These are phyloP conservation scores for Coniosporium tulheliwenetii DNA, from an alignment of 2,329 filamentous ascomycete species.

Conservation along the genomic window DNA sequence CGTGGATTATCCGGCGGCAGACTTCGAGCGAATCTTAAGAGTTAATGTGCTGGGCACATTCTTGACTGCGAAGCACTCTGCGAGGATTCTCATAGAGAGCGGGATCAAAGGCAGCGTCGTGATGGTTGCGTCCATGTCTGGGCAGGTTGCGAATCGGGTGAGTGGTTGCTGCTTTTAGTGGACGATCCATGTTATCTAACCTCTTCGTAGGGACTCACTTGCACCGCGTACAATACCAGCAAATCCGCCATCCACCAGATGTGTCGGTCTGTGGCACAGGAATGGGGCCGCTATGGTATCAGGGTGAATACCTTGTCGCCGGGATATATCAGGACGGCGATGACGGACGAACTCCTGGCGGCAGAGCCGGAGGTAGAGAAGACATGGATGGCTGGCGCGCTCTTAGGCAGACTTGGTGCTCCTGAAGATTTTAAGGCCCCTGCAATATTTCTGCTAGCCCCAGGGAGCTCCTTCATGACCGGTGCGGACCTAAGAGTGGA, in stretches of 20 bases:
- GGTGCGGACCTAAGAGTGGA: too few species aligned
- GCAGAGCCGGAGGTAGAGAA: conserved; percentile 34
- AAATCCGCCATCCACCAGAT: conserved; percentile 7
- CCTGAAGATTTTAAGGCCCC: conserved; percentile 46
- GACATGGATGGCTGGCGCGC: conserved; percentile 36
- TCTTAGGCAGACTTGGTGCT: conserved; percentile 37
- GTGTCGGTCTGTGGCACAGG: conserved; percentile 7
- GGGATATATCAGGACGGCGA: conserved; percentile 19
- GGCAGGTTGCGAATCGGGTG: conserved; percentile 7
- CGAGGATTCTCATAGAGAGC: too few species aligned
- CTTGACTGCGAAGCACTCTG: too few species aligned
- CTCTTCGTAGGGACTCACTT: conserved; percentile 4
- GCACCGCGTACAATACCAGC: conserved; percentile 6
- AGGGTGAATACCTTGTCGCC: conserved; percentile 17
- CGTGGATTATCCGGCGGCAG: too few species aligned
- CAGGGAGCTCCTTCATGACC: too few species aligned
- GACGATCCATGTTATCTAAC: neutral
- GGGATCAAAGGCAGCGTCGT: too few species aligned
- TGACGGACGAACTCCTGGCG: conserved; percentile 17
- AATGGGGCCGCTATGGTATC: conserved; percentile 11
- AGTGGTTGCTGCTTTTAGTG: neutral
- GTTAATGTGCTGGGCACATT: too few species aligned
- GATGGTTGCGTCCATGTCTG: too few species aligned
- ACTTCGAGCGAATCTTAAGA: too few species aligned
- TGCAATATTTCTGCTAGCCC: conserved; percentile 44